These are phyloP conservation scores for Pestalotiopsis sp. DNA, from an alignment of 2,329 filamentous ascomycete genomes.

Conservation along the genomic window DNA sequence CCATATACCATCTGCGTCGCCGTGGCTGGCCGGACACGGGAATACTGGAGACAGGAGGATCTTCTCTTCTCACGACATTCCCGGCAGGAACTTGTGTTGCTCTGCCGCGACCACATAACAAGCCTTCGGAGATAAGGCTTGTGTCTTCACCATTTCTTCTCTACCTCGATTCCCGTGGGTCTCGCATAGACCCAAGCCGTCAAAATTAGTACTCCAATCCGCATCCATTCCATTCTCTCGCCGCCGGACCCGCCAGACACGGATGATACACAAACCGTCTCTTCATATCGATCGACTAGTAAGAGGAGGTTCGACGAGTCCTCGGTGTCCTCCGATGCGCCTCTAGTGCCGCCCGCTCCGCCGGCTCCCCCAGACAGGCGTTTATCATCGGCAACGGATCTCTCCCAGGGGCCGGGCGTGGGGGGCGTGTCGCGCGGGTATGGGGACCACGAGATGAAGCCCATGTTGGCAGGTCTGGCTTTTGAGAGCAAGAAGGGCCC, in stretches of 20 bases:
- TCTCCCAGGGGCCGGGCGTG: slow-evolving; percentile 21
- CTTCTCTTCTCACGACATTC: neutral
- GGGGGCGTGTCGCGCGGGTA: slow-evolving; percentile 24
- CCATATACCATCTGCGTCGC: neutral
- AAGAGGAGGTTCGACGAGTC: slow-evolving; percentile 40
- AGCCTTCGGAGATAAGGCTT: slow-evolving; percentile 1
- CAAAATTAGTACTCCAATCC: slow-evolving; percentile 53
- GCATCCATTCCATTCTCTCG: slow-evolving; percentile 55
- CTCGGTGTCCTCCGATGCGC: slow-evolving; percentile 32
- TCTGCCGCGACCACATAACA: neutral
- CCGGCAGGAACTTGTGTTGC: neutral
- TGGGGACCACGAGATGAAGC: slow-evolving; percentile 33
- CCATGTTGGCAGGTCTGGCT: slow-evolving; percentile 31
- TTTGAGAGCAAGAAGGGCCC: slow-evolving; percentile 44
- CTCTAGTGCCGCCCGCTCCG: slow-evolving; percentile 30
- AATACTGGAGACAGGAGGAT: neutral
- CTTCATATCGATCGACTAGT: slow-evolving; percentile 34
- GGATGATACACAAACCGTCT: slow-evolving; percentile 37
- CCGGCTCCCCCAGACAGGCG: slow-evolving; percentile 26
- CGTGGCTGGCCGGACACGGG: neutral
- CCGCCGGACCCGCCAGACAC: slow-evolving; percentile 43
- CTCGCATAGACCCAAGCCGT: slow-evolving; percentile 43
- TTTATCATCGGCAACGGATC: slow-evolving; percentile 27
- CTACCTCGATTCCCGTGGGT: slow-evolving; percentile 30
- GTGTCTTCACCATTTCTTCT: slow-evolving; percentile 16